A percentile compares a stretch with the other conserved stretches of the same genome.
These are phyloP conservation scores for Ganoderma boninense DNA, from an alignment of 1,284 basidiomycete species.

Conservation along the genomic window DNA sequence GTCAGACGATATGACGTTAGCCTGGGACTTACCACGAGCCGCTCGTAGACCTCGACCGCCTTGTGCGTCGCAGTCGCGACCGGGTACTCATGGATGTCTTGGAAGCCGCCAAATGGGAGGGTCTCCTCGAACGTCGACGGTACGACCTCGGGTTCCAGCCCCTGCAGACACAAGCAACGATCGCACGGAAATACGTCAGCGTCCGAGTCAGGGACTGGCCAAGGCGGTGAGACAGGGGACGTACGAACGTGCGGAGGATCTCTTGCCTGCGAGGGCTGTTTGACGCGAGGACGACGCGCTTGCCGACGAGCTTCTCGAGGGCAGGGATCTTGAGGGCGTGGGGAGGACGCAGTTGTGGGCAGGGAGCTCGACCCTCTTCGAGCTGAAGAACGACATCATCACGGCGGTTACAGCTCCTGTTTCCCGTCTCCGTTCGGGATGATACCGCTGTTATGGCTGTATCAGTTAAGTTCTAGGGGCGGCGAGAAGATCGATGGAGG, in stretches of 20 bases:
- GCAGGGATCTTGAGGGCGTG: slow-evolving; percentile 77
- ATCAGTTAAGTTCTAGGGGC: no score
- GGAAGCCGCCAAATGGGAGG: no score
- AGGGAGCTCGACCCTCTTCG: slow-evolving; percentile 37
- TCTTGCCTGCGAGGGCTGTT: slow-evolving; percentile 87
- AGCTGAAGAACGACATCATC: slow-evolving; percentile 40
- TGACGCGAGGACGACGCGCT: slow-evolving; percentile 86
- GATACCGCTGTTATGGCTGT: no score
- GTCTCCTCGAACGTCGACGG: no score
- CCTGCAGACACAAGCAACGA: no score
- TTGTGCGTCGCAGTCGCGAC: no score
- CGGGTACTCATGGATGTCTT: no score
- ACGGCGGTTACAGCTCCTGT: background rate
- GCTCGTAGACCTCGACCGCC: no score
- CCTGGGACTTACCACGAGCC: slow-evolving; percentile 69
- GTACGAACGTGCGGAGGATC: slow-evolving; percentile 82
- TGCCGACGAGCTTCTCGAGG: slow-evolving; percentile 76
- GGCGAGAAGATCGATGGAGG: no score
- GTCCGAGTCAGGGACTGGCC: no score
- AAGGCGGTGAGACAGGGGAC: slow-evolving; percentile 38
- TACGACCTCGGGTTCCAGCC: no score
- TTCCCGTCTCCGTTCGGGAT: background rate
- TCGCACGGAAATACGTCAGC: no score
- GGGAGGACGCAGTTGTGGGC: slow-evolving; percentile 61
- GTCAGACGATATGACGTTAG: background rate